Conservation (phyloP, 192 early-diverging fungal genomes). For the Linnemannia elongata region DNA sequence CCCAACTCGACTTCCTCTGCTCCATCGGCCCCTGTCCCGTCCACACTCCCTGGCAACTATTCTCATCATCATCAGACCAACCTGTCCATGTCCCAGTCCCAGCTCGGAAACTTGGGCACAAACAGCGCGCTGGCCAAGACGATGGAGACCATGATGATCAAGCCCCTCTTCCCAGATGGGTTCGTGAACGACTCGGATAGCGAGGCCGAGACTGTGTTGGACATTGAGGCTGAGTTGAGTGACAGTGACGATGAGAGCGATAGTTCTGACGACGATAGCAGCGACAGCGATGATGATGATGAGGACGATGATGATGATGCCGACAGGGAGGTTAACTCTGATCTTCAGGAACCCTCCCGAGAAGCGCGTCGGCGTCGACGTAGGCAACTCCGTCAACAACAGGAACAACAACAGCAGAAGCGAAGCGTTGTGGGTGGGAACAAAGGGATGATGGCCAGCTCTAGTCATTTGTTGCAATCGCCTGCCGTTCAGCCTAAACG, state of each 20-base stretch:
- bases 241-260: constrained; percentile 5
- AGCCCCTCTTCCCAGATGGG: constrained; percentile 66
- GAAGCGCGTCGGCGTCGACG: not conserved
- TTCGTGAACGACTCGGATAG: constrained; percentile 64
- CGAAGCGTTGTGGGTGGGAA: constrained; percentile 20
- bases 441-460: constrained; percentile 6
- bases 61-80: not conserved
- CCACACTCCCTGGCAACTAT: not conserved
- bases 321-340: constrained; percentile 39
- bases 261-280: not conserved
- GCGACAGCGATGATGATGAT: constrained; percentile 14
- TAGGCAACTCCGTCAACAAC: not conserved
- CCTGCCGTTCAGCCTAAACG: not conserved
- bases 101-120: not conserved
- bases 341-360: constrained; percentile 11
- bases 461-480: not conserved
- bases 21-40: not conserved
- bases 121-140: constrained; percentile 29
- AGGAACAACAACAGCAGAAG: constrained; percentile 8
- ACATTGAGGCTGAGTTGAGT: constrained; percentile 6
- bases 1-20: not conserved
- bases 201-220: constrained; percentile 56
- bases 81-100: constrained; percentile 2
- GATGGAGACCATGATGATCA: constrained; percentile 63
- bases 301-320: constrained; percentile 40